These are phyloP conservation scores for Naganishia randhawae DNA, from an alignment of 768 basidiomycete genomes.

Conservation along the genomic window DNA sequence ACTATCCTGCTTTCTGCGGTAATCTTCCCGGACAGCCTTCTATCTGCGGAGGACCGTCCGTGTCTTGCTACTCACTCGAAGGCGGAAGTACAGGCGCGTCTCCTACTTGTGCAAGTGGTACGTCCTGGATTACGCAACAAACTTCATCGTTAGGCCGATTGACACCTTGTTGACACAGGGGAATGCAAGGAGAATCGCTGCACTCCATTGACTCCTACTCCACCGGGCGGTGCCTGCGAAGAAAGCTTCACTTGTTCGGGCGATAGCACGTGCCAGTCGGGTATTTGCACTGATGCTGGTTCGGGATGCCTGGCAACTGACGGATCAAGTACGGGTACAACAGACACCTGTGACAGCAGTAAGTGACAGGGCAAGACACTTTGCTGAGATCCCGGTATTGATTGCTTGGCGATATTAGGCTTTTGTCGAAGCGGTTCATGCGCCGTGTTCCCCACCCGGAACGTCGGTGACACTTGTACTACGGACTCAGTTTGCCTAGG, in stretches of 20 bases:
- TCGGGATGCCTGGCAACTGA: not conserved
- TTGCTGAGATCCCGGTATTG: too few relatives aligned
- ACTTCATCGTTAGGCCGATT: not conserved
- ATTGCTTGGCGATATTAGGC: too few relatives aligned
- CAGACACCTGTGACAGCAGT: not conserved
- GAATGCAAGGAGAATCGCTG: not conserved
- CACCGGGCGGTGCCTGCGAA: not conserved
- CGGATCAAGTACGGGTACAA: not conserved
- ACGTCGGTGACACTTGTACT: slow-evolving; percentile 1
- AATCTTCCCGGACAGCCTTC: not conserved
- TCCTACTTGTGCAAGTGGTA: not conserved
- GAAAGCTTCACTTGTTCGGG: not conserved
- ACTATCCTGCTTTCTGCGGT: not conserved
- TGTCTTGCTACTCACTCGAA: not conserved
- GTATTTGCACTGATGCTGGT: not conserved
- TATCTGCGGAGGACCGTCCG: not conserved
- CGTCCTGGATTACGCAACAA: not conserved
- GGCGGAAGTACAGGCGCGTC: not conserved
- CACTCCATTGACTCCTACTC: too few relatives aligned
- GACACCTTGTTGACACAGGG: not conserved
- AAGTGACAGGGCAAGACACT: too few relatives aligned
- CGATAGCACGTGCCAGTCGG: not conserved
- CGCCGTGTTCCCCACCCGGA: not conserved
- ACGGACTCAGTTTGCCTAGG: not conserved
- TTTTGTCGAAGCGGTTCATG: not conserved